Evolutionary conservation across 2,329 filamentous ascomycete species (phyloP).

Genomic region (Dactylonectria estremocensis): DNA sequence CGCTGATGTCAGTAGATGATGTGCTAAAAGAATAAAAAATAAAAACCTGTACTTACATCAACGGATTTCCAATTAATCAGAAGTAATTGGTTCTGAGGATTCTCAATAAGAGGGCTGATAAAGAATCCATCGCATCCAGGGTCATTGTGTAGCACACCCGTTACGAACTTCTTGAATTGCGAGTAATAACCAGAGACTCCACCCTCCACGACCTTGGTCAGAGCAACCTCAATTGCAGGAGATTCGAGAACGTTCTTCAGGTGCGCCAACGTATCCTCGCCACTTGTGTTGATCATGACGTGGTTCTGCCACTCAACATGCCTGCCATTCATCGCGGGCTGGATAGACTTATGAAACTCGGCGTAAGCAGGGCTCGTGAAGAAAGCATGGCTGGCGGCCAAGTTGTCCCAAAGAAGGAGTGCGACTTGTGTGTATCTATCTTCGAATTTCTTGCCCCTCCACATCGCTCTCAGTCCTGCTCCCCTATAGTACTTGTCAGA

Average conservation of each 20-base stretch:
- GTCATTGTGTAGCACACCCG: constrained; percentile 15
- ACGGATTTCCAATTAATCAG: constrained; percentile 31
- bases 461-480: constrained; percentile 12
- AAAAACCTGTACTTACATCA: constrained; percentile 16
- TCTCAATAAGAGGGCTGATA: constrained; percentile 28
- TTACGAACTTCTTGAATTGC: constrained; percentile 24
- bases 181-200: constrained; percentile 27
- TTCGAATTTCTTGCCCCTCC: constrained; percentile 26
- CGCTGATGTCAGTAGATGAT: too few relatives aligned
- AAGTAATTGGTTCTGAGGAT: constrained; percentile 20
- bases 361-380: constrained; percentile 24
- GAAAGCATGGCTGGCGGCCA: constrained; percentile 20
- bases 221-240: constrained; percentile 25
- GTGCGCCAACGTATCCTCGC: neutral
- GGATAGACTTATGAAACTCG: constrained; percentile 20
- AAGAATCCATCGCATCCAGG: constrained; percentile 27
- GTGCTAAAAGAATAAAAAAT: too few relatives aligned
- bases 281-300: neutral
- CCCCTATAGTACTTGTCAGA: neutral
- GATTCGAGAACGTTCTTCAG: constrained; percentile 17
- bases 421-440: constrained; percentile 23
- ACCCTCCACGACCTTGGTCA: constrained; percentile 30
- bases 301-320: constrained; percentile 18
- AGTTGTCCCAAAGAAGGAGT: constrained; percentile 20
- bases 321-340: constrained; percentile 25